Evolutionary conservation across 2,329 filamentous ascomycete species (phyloP), one percentile per base, ranked within the genome.

Genomic region (Colletotrichum melonis): DNA sequence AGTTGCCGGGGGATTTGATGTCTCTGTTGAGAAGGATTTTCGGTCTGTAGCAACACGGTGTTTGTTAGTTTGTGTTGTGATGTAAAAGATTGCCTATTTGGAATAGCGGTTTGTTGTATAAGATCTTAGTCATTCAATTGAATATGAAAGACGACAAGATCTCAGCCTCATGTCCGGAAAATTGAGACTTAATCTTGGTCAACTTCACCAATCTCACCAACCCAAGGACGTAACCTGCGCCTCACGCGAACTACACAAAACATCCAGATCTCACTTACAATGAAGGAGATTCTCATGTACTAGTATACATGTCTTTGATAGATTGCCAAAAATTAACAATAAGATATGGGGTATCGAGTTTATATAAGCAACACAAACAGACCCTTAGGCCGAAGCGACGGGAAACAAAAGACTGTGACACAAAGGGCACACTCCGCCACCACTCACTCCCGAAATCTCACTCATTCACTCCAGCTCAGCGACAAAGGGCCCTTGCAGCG

Each of bases 401-500:
- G 42, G 6, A n/a, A 49, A 7, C 14, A 16, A 19, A 42, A 6
- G 38, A 7, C 38, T 3, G 38, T 16, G 12, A 42, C 19, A 49
- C 42, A 49, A 49, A n/a, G 42, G 42, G 42, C 19, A n/a, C 42
- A 49, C 19, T 3, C 42, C 16, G 19, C 42, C 38, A 42, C 35
- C 35, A 2, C 35, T 32, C 35, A 1, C 38, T 42, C 38, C 38
- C 38, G 14, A 42, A 16, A 9, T 49, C 38, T 70, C 55, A 73
- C 32, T 35, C 55, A 73, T 11, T 35, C 32, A 35, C 28, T 72
- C 67, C 67, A 72, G 38, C 63, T 72, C 71, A 68, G 71, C 67
- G 8, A 67, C 22, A 26, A 73, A 66, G 6, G 60, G 67, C 30
- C 60, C 67, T 16, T 49, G 63, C 32, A 49, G 12, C 28, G 63